These are phyloP conservation scores for Asparagopsis taxiformis DNA, from an alignment of 31 red algal genomes.

Conservation along the genomic window DNA sequence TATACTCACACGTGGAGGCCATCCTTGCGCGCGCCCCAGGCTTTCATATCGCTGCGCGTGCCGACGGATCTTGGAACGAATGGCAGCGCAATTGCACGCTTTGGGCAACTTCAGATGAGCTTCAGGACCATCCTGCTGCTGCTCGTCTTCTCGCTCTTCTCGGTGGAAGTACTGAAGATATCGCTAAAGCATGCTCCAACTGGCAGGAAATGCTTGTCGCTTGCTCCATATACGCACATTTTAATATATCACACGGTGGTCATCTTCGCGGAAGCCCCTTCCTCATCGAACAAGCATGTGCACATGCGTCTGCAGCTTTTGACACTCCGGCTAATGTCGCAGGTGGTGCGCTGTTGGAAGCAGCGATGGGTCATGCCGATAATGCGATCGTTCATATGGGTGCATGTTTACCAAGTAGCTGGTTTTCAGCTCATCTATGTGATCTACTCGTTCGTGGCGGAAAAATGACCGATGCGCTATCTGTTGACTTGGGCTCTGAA, in stretches of 20 bases:
- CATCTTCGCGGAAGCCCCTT: conserved; percentile 10
- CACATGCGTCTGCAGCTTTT: conserved; percentile 38
- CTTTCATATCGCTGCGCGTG: conserved; percentile 15
- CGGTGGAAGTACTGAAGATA: conserved; percentile 24
- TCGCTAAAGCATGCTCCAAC: conserved; percentile 23
- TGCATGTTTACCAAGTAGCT: conserved; percentile 32
- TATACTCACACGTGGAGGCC: conserved; percentile 1
- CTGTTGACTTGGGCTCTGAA: conserved; percentile 1
- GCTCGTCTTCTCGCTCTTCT: conserved; percentile 33
- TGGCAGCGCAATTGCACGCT: conserved; percentile 42
- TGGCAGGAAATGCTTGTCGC: conserved; percentile 78
- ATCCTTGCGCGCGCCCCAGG: conserved; percentile 17
- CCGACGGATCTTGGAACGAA: conserved; percentile 34
- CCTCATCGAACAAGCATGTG: conserved; percentile 38
- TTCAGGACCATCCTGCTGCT: conserved; percentile 16
- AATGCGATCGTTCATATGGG: conserved; percentile 55
- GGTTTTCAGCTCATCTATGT: conserved; percentile 72
- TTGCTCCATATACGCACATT: conserved; percentile 27
- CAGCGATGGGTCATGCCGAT: conserved; percentile 48
- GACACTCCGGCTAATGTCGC: conserved; percentile 35
- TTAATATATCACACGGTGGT: conserved; percentile 2
- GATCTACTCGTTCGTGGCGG: conserved; percentile 61
- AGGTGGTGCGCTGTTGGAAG: conserved; percentile 69
- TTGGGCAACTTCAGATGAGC: conserved; percentile 28
- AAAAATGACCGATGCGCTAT: conserved; percentile 4